These are phyloP conservation scores for Aspergillus calidoustus DNA, from an alignment of 2,329 filamentous ascomycete species.

Conservation along the genomic window DNA sequence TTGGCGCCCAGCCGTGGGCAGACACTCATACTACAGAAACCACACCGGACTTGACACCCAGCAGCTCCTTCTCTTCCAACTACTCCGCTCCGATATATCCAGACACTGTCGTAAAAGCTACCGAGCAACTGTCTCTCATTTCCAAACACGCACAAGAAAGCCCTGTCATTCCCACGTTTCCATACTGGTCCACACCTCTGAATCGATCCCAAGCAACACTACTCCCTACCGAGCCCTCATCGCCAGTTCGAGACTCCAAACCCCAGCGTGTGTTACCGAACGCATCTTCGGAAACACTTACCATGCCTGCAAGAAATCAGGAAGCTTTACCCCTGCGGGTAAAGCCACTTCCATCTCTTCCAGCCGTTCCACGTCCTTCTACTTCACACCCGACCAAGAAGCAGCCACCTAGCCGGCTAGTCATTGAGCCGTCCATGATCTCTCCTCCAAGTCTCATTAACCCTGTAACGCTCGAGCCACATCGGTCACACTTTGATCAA, in stretches of 20 bases:
- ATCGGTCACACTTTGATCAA: slow-evolving; percentile 44
- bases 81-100: slow-evolving; percentile 38
- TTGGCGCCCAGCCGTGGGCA: slow-evolving; percentile 30
- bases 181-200: slow-evolving; percentile 26
- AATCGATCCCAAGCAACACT: slow-evolving; percentile 27
- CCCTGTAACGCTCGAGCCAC: slow-evolving; percentile 45
- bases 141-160: slow-evolving; percentile 24
- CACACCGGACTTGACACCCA: slow-evolving; percentile 44
- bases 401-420: slow-evolving; percentile 31
- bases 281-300: slow-evolving; percentile 34
- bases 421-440: slow-evolving; percentile 45
- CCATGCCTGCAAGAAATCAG: slow-evolving; percentile 35
- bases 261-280: slow-evolving; percentile 25
- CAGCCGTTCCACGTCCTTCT: slow-evolving; percentile 32
- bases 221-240: slow-evolving; percentile 29
- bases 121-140: slow-evolving; percentile 35
- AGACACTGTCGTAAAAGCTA: slow-evolving; percentile 32
- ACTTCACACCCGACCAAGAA: slow-evolving; percentile 28
- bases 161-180: slow-evolving; percentile 29
- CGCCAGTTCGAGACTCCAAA: slow-evolving; percentile 30
- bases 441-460: slow-evolving; percentile 44
- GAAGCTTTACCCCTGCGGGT: slow-evolving; percentile 35
- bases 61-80: slow-evolving; percentile 45
- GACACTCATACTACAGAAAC: slow-evolving; percentile 32
- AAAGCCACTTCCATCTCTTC: slow-evolving; percentile 39